Evolutionary conservation across 371 early-diverging fungal genomes (phyloP).

Genomic region (Cladochytrium tenue): DNA sequence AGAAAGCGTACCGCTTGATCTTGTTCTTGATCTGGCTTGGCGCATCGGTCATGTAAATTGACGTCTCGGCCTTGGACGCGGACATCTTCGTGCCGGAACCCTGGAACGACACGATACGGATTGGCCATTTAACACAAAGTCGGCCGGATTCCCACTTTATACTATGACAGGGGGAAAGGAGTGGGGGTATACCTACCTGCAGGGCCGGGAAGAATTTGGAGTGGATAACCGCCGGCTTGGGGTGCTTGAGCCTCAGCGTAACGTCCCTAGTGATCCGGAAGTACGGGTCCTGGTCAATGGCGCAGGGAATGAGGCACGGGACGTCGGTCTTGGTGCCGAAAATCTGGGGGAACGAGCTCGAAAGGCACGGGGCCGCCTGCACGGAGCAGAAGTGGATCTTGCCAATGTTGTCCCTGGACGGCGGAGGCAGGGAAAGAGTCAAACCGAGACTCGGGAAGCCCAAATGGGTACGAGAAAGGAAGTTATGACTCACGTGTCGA

Average conservation of each 20-base stretch:
- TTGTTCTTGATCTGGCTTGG: constrained; percentile 96
- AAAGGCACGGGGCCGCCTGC: constrained; percentile 94
- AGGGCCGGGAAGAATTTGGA: constrained; percentile 97
- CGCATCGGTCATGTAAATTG: constrained; percentile 96
- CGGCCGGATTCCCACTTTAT: too few relatives aligned
- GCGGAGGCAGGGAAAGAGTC: neutral
- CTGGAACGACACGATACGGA: too few relatives aligned
- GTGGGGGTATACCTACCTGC: constrained; percentile 57
- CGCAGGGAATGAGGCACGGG: constrained; percentile 97
- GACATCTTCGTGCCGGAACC: constrained; percentile 99
- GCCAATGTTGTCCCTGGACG: constrained; percentile 76
- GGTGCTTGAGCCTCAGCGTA: constrained; percentile 89
- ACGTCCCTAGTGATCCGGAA: constrained; percentile 99
- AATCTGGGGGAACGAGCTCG: constrained; percentile 92
- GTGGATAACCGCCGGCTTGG: constrained; percentile 95
- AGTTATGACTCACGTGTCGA: constrained; percentile 68
- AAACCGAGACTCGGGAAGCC: neutral
- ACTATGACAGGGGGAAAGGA: neutral
- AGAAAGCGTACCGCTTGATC: constrained; percentile 96
- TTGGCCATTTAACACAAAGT: too few relatives aligned
- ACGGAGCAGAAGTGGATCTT: constrained; percentile 89
- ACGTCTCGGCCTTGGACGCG: constrained; percentile 86
- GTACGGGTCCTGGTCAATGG: constrained; percentile 99
- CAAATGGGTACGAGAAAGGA: too few relatives aligned
- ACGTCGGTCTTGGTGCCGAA: constrained; percentile 88